phyloP scores from a whole-genome alignment of 2,329 filamentous ascomycete species.

The Exophiala bonariae region DNA sequence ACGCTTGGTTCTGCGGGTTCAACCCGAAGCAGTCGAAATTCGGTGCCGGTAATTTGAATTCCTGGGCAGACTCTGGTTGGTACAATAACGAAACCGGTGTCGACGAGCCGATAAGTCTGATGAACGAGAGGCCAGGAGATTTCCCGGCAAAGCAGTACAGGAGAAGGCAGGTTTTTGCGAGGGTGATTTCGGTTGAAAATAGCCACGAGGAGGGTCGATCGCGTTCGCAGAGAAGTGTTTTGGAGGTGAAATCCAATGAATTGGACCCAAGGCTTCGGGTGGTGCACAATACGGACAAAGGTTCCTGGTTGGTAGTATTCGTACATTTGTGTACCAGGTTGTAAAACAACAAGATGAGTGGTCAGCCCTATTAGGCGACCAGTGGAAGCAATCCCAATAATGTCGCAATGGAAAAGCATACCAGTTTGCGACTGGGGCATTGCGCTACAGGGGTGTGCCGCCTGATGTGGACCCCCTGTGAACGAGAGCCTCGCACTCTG shows the following conservation, averaged over 20 bases:
- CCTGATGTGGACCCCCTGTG: too few relatives aligned
- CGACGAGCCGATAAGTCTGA: not conserved
- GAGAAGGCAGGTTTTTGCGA: not conserved
- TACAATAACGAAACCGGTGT: slow-evolving; percentile 9
- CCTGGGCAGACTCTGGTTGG: slow-evolving; percentile 1
- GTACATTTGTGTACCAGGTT: too few relatives aligned
- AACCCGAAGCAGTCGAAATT: slow-evolving; percentile 4
- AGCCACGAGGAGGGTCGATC: too few relatives aligned
- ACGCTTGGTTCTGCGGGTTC: too few relatives aligned
- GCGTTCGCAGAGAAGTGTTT: too few relatives aligned
- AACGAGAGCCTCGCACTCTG: not conserved
- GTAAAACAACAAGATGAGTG: not conserved
- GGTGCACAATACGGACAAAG: too few relatives aligned
- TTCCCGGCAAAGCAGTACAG: slow-evolving; percentile 1
- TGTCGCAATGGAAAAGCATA: not conserved
- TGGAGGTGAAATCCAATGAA: too few relatives aligned
- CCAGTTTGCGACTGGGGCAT: too few relatives aligned
- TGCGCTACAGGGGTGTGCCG: too few relatives aligned
- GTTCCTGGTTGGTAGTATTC: too few relatives aligned
- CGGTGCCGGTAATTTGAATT: not conserved
- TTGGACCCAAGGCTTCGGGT: too few relatives aligned
- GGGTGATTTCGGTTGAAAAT: too few relatives aligned
- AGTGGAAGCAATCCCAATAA: not conserved
- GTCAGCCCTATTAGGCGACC: slow-evolving; percentile 10
- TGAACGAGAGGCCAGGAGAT: not conserved